phyloP scores from a whole-genome alignment of 352 stramenopile genomes.

The Aphanomyces invadans region DNA sequence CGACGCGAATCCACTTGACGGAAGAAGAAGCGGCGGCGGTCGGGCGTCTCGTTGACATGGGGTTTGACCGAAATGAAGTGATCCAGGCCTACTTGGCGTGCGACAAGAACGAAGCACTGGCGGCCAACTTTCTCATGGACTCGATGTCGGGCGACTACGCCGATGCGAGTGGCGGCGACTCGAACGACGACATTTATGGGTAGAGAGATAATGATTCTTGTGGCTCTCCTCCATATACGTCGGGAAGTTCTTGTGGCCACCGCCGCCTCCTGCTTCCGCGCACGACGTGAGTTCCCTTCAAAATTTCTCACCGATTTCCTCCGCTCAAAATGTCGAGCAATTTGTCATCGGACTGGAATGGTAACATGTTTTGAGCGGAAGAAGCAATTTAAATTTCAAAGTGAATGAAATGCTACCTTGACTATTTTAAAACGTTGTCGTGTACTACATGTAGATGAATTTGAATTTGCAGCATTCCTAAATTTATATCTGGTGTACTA shows the following conservation, averaged over 20 bases:
- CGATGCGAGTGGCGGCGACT: slow-evolving; percentile 33
- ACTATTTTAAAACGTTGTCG: too few relatives aligned
- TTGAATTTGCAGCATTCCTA: too few relatives aligned
- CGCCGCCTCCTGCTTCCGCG: too few relatives aligned
- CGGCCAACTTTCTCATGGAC: slow-evolving; percentile 98
- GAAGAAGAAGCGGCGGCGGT: slow-evolving; percentile 74
- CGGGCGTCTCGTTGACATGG: slow-evolving; percentile 73
- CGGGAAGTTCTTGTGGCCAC: background rate
- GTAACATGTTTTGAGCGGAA: too few relatives aligned
- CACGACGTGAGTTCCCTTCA: too few relatives aligned
- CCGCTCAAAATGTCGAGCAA: too few relatives aligned
- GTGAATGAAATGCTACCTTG: too few relatives aligned
- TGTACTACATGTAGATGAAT: too few relatives aligned
- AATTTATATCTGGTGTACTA: too few relatives aligned
- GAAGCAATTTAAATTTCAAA: too few relatives aligned
- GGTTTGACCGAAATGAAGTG: slow-evolving; percentile 86
- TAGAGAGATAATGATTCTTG: slow-evolving; percentile 29
- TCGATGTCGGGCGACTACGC: slow-evolving; percentile 44
- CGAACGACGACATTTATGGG: slow-evolving; percentile 86
- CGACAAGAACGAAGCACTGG: slow-evolving; percentile 99
- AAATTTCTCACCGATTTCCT: too few relatives aligned
- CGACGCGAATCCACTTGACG: slow-evolving; percentile 64
- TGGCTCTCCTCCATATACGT: background rate
- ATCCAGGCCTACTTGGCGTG: slow-evolving; percentile 98
- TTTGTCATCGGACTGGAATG: too few relatives aligned